phyloP scores from a whole-genome alignment of 331 rosid genomes.

The Pyracantha coccinea region DNA sequence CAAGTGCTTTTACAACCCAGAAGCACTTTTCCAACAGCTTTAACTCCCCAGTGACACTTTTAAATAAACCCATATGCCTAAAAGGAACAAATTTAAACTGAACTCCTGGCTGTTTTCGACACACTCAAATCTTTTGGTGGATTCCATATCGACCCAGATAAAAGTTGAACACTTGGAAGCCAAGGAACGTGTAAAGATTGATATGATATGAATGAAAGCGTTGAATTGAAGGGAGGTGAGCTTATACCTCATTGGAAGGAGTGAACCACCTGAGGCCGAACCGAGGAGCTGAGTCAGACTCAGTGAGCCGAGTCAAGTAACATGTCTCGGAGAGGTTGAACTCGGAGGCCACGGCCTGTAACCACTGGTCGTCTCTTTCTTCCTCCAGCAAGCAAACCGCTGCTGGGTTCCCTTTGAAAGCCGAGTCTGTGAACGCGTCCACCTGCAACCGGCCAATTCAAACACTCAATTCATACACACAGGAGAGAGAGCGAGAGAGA shows the following conservation, averaged over 20 bases:
- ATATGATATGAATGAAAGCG: not conserved
- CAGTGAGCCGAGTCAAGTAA: constrained; percentile 32
- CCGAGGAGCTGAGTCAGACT: constrained; percentile 30
- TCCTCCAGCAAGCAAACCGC: constrained; percentile 65
- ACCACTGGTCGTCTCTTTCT: constrained; percentile 47
- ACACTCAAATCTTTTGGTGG: not conserved
- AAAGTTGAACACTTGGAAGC: not conserved
- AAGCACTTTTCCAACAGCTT: no score
- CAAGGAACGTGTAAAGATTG: not conserved
- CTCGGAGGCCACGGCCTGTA: constrained; percentile 61
- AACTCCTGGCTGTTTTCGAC: not conserved
- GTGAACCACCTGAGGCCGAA: constrained; percentile 80
- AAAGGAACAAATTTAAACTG: not conserved
- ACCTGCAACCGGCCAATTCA: constrained; percentile 27
- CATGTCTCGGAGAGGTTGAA: constrained; percentile 57
- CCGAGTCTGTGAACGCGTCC: constrained; percentile 58
- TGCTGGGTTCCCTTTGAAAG: constrained; percentile 84
- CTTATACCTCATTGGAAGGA: constrained; percentile 46
- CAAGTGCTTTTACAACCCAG: no score
- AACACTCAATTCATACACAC: not conserved
- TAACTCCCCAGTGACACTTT: not conserved
- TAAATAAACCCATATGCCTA: not conserved
- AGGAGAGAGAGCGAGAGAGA: not conserved
- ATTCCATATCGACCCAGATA: not conserved
- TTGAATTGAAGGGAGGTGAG: not conserved